Conservation (phyloP, 805 yeast genomes). For the Wickerhamomyces subpelliculosus region DNA sequence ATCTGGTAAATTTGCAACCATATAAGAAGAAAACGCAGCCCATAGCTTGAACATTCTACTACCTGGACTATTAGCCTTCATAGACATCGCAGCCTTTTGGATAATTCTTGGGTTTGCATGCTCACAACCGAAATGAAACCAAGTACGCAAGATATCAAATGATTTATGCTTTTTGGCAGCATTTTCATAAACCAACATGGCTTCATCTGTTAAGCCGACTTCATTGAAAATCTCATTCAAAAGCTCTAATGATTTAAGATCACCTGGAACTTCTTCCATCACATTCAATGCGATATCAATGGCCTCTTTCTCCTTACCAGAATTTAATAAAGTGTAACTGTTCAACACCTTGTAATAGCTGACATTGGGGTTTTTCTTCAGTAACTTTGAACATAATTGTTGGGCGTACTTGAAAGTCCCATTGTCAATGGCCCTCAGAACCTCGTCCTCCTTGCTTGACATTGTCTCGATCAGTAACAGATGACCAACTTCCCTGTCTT, state of each 20-base stretch:
- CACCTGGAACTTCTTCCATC: constrained; percentile 39
- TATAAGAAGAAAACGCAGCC: constrained; percentile 49
- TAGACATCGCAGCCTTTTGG: constrained; percentile 46
- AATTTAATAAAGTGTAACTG: constrained; percentile 23
- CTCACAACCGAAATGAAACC: constrained; percentile 51
- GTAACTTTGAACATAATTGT: constrained; percentile 38
- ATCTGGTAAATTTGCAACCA: constrained; percentile 28
- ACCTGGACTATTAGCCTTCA: constrained; percentile 29
- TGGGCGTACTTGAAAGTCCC: constrained; percentile 52
- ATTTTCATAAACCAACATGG: constrained; percentile 45
- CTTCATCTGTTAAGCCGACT: constrained; percentile 32
- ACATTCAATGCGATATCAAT: constrained; percentile 16
- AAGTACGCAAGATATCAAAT: constrained; percentile 37
- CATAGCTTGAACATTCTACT: constrained; percentile 36
- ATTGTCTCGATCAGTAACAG: constrained; percentile 9
- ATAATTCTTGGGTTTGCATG: constrained; percentile 41
- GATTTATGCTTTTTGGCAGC: constrained; percentile 53
- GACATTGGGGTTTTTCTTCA: constrained; percentile 49
- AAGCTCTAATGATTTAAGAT: constrained; percentile 43
- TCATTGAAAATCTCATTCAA: constrained; percentile 38
- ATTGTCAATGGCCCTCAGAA: constrained; percentile 38
- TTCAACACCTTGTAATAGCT: constrained; percentile 38
- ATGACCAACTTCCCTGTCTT: too few relatives aligned
- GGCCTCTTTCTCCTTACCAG: constrained; percentile 25
- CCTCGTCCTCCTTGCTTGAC: constrained; percentile 26